Evolutionary conservation across 2,329 filamentous ascomycete species (phyloP).

Genomic region (Trichoderma harzianum): DNA sequence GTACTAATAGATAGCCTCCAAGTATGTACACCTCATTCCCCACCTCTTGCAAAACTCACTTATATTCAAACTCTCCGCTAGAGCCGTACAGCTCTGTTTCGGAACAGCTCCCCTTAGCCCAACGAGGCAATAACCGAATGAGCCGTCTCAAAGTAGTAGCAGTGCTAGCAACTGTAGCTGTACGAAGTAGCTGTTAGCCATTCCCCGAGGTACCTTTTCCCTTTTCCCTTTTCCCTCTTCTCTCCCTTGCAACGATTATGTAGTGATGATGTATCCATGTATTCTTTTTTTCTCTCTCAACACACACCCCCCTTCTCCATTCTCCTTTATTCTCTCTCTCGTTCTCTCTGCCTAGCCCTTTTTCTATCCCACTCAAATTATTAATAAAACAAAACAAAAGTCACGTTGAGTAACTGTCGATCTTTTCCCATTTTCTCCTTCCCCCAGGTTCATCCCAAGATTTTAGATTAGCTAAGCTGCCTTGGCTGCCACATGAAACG

Average conservation of each 20-base stretch:
- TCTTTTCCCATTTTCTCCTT: neutral
- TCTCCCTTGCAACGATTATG: neutral
- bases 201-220: neutral
- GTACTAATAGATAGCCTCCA: too few relatives aligned
- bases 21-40: neutral
- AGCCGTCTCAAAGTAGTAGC: neutral
- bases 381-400: neutral
- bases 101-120: neutral
- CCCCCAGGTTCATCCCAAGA: neutral
- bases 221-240: neutral
- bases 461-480: neutral
- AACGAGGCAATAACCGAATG: neutral
- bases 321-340: neutral
- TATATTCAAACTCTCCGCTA: neutral
- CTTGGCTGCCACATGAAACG: neutral
- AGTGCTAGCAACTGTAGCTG: neutral
- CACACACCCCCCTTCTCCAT: neutral
- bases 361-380: neutral
- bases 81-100: conserved; percentile 11
- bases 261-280: neutral
- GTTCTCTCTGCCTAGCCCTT: neutral
- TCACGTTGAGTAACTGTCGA: neutral
- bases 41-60: neutral
- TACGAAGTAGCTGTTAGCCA: neutral
- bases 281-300: neutral